phyloP scores from a whole-genome alignment of 2,329 filamentous ascomycete species.

The Cladophialophora yegresii region DNA sequence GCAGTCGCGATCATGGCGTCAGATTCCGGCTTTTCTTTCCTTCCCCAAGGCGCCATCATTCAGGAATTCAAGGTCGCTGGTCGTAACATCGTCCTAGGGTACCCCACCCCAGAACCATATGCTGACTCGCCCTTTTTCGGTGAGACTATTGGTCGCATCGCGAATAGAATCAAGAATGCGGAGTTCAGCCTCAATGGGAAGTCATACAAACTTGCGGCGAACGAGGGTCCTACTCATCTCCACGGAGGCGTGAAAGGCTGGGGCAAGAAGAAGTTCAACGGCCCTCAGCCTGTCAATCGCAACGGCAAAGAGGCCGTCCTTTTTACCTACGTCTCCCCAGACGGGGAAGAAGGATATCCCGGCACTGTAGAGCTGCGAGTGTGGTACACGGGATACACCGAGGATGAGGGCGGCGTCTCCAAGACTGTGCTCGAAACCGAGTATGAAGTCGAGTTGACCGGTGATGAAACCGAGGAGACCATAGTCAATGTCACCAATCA shows the following conservation, averaged over 20 bases:
- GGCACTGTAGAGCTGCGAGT: slow-evolving; percentile 77
- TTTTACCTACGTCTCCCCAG: slow-evolving; percentile 61
- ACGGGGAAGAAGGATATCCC: slow-evolving; percentile 88
- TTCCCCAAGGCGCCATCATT: slow-evolving; percentile 51
- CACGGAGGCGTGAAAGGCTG: slow-evolving; percentile 75
- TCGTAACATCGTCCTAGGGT: slow-evolving; percentile 85
- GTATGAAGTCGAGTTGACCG: slow-evolving; percentile 81
- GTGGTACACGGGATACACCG: slow-evolving; percentile 74
- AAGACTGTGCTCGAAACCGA: slow-evolving; percentile 78
- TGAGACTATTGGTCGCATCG: slow-evolving; percentile 81
- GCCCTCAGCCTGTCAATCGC: slow-evolving; percentile 61
- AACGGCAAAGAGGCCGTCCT: slow-evolving; percentile 66
- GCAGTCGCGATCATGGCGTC: slow-evolving; percentile 33
- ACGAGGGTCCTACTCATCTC: slow-evolving; percentile 76
- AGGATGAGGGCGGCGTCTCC: slow-evolving; percentile 59
- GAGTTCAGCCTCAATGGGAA: slow-evolving; percentile 72
- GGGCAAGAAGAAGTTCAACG: slow-evolving; percentile 77
- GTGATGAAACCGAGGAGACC: slow-evolving; percentile 79
- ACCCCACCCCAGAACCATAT: slow-evolving; percentile 75
- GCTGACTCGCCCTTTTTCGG: slow-evolving; percentile 80
- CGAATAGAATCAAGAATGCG: slow-evolving; percentile 77
- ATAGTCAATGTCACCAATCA: slow-evolving; percentile 94
- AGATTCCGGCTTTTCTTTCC: slow-evolving; percentile 48
- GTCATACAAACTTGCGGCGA: slow-evolving; percentile 69
- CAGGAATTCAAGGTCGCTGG: slow-evolving; percentile 75